These are phyloP conservation scores for Aurantiochytrium sp. DNA, from an alignment of 108 stramenopile genomes.

Conservation along the genomic window DNA sequence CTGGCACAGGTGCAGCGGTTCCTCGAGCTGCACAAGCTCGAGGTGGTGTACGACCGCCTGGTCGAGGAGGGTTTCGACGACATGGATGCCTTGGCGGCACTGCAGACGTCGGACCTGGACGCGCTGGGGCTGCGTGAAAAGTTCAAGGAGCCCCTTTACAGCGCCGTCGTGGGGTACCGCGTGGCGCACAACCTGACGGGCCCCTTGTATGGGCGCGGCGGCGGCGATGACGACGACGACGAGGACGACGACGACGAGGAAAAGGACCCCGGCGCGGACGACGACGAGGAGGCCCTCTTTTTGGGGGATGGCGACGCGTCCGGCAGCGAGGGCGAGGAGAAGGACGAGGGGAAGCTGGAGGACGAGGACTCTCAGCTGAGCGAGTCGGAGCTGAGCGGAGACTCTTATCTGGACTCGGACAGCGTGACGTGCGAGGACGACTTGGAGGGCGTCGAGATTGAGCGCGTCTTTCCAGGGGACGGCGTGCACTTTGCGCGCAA, in stretches of 20 bases:
- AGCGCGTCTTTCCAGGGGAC: neutral
- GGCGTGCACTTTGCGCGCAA: neutral
- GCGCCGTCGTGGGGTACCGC: neutral
- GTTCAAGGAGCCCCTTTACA: neutral
- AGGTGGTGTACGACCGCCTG: neutral
- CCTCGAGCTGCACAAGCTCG: neutral
- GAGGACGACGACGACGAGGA: neutral
- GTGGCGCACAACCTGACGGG: neutral
- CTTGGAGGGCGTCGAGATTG: neutral
- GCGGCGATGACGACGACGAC: neutral
- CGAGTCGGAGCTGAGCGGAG: neutral
- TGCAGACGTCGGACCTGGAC: neutral
- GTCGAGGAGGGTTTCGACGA: slow-evolving; percentile 28
- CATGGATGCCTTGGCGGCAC: neutral
- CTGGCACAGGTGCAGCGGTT: neutral
- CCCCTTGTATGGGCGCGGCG: neutral
- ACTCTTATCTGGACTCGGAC: neutral
- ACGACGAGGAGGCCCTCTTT: neutral
- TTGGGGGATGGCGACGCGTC: neutral
- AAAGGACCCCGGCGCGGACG: neutral
- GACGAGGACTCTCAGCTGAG: neutral
- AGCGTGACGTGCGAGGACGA: slow-evolving; percentile 5
- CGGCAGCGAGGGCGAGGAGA: neutral
- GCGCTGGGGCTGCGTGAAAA: neutral
- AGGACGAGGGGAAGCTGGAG: neutral